These are phyloP conservation scores for Aspergillus sp. DNA, from an alignment of 2,329 filamentous ascomycete species.

Conservation along the genomic window DNA sequence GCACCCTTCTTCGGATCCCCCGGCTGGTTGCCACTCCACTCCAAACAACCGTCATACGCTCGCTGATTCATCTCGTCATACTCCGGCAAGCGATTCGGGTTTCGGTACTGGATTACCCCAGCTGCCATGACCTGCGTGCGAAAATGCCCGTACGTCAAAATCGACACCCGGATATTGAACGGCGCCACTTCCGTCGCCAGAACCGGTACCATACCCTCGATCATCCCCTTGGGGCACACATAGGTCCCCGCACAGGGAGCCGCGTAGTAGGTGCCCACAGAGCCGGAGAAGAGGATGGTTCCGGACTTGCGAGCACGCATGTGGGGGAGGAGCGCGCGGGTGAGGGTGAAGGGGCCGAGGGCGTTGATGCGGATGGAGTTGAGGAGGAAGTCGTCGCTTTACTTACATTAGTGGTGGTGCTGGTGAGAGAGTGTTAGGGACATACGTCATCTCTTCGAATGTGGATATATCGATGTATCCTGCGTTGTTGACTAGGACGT, in stretches of 20 bases:
- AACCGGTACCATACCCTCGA: conserved; percentile 46
- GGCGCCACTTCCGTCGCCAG: not conserved
- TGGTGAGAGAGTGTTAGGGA: too few species aligned
- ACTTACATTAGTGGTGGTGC: too few species aligned
- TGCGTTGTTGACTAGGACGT: not conserved
- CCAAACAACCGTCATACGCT: not conserved
- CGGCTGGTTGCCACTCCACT: conserved; percentile 10
- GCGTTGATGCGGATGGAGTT: conserved; percentile 4
- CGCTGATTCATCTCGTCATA: conserved; percentile 13
- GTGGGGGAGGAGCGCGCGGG: conserved; percentile 38
- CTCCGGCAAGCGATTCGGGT: conserved; percentile 4
- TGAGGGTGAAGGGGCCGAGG: conserved; percentile 42
- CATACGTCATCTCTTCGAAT: not conserved
- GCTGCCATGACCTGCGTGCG: conserved; percentile 52
- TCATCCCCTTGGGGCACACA: conserved; percentile 50
- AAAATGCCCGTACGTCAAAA: conserved; percentile 57
- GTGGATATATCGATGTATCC: not conserved
- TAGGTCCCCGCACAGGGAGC: conserved; percentile 36
- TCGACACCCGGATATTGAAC: conserved; percentile 41
- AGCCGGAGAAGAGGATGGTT: conserved; percentile 47
- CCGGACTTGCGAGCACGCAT: conserved; percentile 38
- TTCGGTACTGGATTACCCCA: not conserved
- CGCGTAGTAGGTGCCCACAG: conserved; percentile 38
- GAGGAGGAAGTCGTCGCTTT: not conserved
- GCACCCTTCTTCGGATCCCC: conserved; percentile 17